phyloP scores from a whole-genome alignment of 257 asterid species.

The Salvia splendens region DNA sequence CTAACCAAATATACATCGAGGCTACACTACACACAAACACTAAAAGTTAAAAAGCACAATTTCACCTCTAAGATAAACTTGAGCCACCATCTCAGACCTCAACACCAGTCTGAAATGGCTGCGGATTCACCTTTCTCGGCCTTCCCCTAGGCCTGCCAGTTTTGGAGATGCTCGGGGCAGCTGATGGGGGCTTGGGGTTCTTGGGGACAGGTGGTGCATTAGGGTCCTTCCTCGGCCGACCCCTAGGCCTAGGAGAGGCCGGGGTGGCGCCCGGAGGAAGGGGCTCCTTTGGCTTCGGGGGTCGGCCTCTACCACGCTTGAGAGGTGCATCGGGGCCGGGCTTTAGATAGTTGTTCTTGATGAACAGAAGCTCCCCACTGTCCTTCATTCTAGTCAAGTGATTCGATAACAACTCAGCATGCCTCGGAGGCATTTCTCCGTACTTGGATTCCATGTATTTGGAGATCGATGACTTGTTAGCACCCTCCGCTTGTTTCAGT shows the following conservation, averaged over 20 bases:
- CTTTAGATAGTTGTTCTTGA: slow-evolving; percentile 70
- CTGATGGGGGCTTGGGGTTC: slow-evolving; percentile 57
- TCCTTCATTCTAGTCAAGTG: slow-evolving; percentile 62
- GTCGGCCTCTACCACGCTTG: slow-evolving; percentile 83
- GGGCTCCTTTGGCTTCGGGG: slow-evolving; percentile 68
- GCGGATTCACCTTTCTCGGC: slow-evolving; percentile 69
- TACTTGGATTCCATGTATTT: slow-evolving; percentile 69
- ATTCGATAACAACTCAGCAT: slow-evolving; percentile 55
- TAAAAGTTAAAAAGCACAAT: slow-evolving; percentile 30
- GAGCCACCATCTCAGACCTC: slow-evolving; percentile 42
- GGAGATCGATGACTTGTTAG: slow-evolving; percentile 68
- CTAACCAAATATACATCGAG: slow-evolving; percentile 39
- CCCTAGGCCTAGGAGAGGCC: slow-evolving; percentile 61
- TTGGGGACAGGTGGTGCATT: slow-evolving; percentile 67
- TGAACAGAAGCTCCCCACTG: slow-evolving; percentile 58
- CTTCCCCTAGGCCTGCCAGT: slow-evolving; percentile 75
- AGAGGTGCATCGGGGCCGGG: slow-evolving; percentile 62
- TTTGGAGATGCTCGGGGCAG: slow-evolving; percentile 39
- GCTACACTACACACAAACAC: slow-evolving; percentile 39
- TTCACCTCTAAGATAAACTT: slow-evolving; percentile 27
- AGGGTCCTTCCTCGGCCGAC: slow-evolving; percentile 83
- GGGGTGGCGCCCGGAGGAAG: slow-evolving; percentile 38
- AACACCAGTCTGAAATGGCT: slow-evolving; percentile 50
- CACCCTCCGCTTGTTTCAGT: slow-evolving; percentile 61
- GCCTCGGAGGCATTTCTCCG: slow-evolving; percentile 68